Evolutionary conservation across 2,329 filamentous ascomycete species (phyloP).

Genomic region (Onygenales sp.): DNA sequence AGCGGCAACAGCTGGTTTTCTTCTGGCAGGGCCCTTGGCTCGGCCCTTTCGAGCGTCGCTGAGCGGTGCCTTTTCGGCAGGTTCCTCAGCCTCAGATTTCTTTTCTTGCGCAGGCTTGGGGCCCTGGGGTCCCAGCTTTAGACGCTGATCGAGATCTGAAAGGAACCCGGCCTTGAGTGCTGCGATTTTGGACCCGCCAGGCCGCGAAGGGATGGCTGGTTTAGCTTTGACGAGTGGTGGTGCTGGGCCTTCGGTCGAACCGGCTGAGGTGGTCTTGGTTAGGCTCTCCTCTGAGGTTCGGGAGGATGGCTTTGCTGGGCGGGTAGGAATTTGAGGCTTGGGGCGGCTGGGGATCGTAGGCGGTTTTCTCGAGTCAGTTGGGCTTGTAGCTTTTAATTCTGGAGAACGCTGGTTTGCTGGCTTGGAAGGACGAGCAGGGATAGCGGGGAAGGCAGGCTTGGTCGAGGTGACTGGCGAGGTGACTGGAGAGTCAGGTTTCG

Average conservation of each 20-base stretch:
- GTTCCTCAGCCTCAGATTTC: constrained; percentile 46
- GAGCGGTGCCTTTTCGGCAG: constrained; percentile 68
- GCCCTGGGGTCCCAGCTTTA: constrained; percentile 75
- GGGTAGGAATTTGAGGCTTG: constrained; percentile 57
- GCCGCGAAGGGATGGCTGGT: constrained; percentile 69
- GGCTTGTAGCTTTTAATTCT: constrained; percentile 21
- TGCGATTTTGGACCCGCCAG: constrained; percentile 77
- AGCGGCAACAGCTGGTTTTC: constrained; percentile 55
- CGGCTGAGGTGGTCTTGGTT: constrained; percentile 27
- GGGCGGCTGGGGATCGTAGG: constrained; percentile 48
- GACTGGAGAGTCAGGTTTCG: constrained; percentile 29
- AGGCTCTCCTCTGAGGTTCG: constrained; percentile 24
- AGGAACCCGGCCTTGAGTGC: constrained; percentile 86
- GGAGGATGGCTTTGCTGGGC: constrained; percentile 47
- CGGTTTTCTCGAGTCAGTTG: constrained; percentile 41
- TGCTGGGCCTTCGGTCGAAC: constrained; percentile 26
- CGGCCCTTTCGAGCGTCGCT: constrained; percentile 82
- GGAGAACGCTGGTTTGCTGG: constrained; percentile 23
- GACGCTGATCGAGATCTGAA: constrained; percentile 80
- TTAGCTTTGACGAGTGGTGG: constrained; percentile 57
- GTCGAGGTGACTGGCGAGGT: constrained; percentile 13
- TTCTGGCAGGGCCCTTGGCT: constrained; percentile 75
- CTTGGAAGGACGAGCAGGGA: constrained; percentile 24
- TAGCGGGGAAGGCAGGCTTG: constrained; percentile 23
- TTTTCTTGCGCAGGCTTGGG: constrained; percentile 60